Conservation (phyloP, 441 rosid species). For the Isatis lusitanica region DNA sequence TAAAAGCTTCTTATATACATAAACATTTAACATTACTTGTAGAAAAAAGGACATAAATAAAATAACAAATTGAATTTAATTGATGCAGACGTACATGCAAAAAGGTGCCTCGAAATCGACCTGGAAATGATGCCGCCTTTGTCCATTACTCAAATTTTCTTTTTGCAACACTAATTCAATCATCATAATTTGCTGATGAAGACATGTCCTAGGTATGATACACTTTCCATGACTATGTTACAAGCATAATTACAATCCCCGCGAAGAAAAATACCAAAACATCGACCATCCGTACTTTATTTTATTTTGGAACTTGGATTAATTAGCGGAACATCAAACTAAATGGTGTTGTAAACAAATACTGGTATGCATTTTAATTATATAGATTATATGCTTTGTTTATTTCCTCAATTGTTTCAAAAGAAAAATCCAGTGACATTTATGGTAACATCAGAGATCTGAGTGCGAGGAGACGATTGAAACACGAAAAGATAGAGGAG, state of each 20-base stretch:
- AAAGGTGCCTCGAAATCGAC: conserved; percentile 35
- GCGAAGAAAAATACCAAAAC: not conserved
- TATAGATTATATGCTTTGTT: not conserved
- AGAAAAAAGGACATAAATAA: not conserved
- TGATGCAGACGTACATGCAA: conserved; percentile 27
- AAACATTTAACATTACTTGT: not conserved
- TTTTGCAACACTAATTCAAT: conserved; percentile 12
- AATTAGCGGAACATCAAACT: not conserved
- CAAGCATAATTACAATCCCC: conserved; percentile 20
- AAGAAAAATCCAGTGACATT: not conserved
- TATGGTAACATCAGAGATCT: not conserved
- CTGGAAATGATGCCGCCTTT: conserved; percentile 26
- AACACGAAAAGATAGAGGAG: conserved; percentile 24
- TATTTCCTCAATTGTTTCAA: not conserved
- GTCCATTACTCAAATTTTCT: conserved; percentile 16
- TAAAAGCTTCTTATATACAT: not conserved
- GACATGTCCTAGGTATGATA: conserved; percentile 21
- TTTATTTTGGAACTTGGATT: not conserved
- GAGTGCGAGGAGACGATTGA: conserved; percentile 33
- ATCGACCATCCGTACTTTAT: not conserved
- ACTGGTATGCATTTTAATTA: not conserved
- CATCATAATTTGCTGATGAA: conserved; percentile 13
- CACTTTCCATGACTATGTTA: conserved; percentile 8
- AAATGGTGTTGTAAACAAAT: not conserved
- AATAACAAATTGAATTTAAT: conserved; percentile 8